phyloP scores from a whole-genome alignment of 257 asterid species.

The Nicotiana attenuata region DNA sequence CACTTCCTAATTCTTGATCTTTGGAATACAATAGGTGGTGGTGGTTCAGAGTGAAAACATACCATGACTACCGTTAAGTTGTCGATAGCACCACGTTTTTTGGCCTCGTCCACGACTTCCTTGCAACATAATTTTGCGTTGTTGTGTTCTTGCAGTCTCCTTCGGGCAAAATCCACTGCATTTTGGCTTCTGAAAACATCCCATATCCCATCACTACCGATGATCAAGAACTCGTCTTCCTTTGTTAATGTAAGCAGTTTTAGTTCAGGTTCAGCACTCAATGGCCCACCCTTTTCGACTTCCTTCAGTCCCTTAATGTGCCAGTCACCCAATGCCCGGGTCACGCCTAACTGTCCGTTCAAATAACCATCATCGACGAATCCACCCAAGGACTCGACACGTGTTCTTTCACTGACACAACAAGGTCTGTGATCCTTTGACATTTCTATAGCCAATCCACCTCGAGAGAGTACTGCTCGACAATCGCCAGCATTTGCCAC shows the following conservation, averaged over 20 bases:
- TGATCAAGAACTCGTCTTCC: slow-evolving; percentile 84
- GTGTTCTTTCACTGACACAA: slow-evolving; percentile 45
- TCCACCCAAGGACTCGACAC: slow-evolving; percentile 81
- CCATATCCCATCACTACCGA: slow-evolving; percentile 88
- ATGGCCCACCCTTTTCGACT: slow-evolving; percentile 58
- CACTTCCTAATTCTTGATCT: slow-evolving; percentile 60
- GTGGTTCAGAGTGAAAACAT: slow-evolving; percentile 68
- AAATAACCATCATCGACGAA: slow-evolving; percentile 65
- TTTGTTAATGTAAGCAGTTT: slow-evolving; percentile 55
- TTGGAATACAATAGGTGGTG: slow-evolving; percentile 41
- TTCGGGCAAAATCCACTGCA: slow-evolving; percentile 74
- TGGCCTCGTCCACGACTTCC: slow-evolving; percentile 78
- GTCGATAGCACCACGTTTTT: slow-evolving; percentile 64
- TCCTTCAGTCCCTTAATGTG: slow-evolving; percentile 82
- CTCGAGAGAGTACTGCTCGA: slow-evolving; percentile 77
- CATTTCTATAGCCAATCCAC: slow-evolving; percentile 78
- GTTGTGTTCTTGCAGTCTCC: slow-evolving; percentile 75
- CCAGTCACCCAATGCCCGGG: slow-evolving; percentile 91
- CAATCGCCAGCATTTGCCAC: slow-evolving; percentile 96
- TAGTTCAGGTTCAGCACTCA: slow-evolving; percentile 94
- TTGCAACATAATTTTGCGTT: slow-evolving; percentile 64
- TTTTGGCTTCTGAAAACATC: slow-evolving; percentile 80
- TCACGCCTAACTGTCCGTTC: slow-evolving; percentile 69
- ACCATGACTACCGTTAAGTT: slow-evolving; percentile 78
- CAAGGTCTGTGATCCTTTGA: slow-evolving; percentile 80